Percentiles rank a stretch among this genome's conserved stretches.
Evolutionary conservation across 306 rosid species (phyloP).

Genomic region (Hippophae tibetana): DNA sequence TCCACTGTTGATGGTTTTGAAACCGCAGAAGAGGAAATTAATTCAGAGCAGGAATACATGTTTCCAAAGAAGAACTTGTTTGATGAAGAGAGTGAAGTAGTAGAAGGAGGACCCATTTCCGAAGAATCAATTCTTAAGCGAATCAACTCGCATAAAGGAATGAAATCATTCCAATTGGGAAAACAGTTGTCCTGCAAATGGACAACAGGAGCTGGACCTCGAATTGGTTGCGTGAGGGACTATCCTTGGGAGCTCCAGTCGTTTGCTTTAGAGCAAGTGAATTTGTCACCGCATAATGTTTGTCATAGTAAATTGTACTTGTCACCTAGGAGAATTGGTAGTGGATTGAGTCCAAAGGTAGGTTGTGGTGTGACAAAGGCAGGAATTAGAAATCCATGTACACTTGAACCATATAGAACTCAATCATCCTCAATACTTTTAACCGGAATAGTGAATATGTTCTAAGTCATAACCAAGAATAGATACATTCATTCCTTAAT

Average conservation of each 20-base stretch:
- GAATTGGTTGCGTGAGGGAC: conserved; percentile 87
- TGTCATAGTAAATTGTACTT: conserved; percentile 24
- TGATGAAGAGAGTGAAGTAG: conserved; percentile 33
- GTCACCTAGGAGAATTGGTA: conserved; percentile 22
- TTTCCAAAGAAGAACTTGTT: conserved; percentile 17
- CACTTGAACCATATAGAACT: conserved; percentile 25
- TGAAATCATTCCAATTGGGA: conserved; percentile 75
- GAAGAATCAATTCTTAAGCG: conserved; percentile 62
- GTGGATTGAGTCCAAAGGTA: conserved; percentile 27
- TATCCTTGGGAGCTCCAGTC: conserved; percentile 80
- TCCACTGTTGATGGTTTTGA: conserved; percentile 19
- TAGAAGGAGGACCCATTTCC: conserved; percentile 25
- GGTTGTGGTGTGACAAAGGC: conserved; percentile 21
- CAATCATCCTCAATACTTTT: conserved; percentile 33
- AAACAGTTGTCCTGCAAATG: conserved; percentile 88
- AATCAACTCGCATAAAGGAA: conserved; percentile 70
- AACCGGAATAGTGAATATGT: conserved; percentile 30
- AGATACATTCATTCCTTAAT: conserved; percentile 28
- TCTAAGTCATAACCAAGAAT: conserved; percentile 17
- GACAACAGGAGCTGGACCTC: conserved; percentile 98
- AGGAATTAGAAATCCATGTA: background rate
- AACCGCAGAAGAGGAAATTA: conserved; percentile 14
- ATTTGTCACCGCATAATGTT: conserved; percentile 65
- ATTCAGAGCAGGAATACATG: conserved; percentile 23
- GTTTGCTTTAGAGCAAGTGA: conserved; percentile 76